Percentiles rank a stretch among this genome's conserved stretches.
Evolutionary conservation across 169 alveolate genomes (phyloP).

Genomic region (Plasmodium reichenowi): DNA sequence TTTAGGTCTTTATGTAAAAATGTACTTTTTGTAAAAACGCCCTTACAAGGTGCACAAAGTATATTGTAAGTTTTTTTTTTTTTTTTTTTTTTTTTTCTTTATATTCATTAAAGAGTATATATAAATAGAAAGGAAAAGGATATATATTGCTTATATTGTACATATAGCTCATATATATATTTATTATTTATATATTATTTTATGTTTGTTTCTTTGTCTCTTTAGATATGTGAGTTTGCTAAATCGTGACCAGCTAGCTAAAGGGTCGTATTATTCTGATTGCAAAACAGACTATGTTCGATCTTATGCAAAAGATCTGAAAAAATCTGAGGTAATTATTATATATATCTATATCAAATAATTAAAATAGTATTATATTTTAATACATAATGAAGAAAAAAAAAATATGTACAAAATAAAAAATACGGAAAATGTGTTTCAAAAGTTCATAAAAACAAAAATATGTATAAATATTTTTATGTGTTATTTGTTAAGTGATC

Average conservation of each 20-base stretch:
- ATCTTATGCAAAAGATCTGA: slow-evolving; percentile 24
- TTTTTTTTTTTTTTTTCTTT: not conserved
- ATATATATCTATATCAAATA: too few species aligned
- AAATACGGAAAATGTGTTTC: too few species aligned
- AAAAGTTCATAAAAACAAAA: too few species aligned
- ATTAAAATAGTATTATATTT: too few species aligned
- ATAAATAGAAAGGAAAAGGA: not conserved
- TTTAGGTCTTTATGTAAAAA: slow-evolving; percentile 42
- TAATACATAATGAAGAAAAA: too few species aligned
- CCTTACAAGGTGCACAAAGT: slow-evolving; percentile 73
- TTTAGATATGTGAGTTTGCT: slow-evolving; percentile 46
- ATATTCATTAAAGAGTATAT: too few species aligned
- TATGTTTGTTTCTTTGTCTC: not conserved
- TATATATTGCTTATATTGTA: not conserved
- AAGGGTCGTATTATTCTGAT: slow-evolving; percentile 66
- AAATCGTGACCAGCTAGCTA: slow-evolving; percentile 51
- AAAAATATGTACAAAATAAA: too few species aligned
- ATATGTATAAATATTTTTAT: too few species aligned
- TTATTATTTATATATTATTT: not conserved
- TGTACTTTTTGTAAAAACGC: slow-evolving; percentile 40
- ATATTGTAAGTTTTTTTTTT: slow-evolving; percentile 36
- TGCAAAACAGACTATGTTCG: slow-evolving; percentile 55
- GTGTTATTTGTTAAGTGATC: too few species aligned
- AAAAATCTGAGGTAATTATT: slow-evolving; percentile 50
- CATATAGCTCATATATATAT: not conserved